phyloP scores from a whole-genome alignment of 1,284 basidiomycete genomes.

The Boletus hoseneyae region DNA sequence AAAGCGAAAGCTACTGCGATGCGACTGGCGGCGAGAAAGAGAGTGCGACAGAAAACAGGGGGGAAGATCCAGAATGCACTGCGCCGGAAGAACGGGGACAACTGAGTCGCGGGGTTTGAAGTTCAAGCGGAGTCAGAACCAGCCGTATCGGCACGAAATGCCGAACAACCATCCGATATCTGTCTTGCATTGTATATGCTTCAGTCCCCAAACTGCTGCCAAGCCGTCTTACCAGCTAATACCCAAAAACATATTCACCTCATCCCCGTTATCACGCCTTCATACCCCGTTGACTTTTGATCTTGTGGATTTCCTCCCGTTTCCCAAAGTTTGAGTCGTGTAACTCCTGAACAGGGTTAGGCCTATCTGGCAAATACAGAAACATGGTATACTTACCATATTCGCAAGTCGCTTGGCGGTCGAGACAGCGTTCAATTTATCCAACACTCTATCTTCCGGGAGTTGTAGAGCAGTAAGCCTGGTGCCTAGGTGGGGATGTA shows the following conservation, averaged over 20 bases:
- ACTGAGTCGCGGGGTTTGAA: constrained; percentile 19
- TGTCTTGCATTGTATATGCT: not conserved
- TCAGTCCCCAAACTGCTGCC: not conserved
- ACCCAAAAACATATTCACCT: not conserved
- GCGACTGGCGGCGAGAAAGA: constrained; percentile 1
- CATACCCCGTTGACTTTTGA: constrained; percentile 44
- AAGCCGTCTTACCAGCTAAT: constrained; percentile 11
- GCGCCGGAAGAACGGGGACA: not conserved
- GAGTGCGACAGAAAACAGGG: constrained; percentile 21
- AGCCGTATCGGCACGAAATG: constrained; percentile 11
- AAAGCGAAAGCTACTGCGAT: not conserved
- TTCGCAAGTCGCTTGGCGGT: constrained; percentile 91
- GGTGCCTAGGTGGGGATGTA: constrained; percentile 49
- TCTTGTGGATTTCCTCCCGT: constrained; percentile 75
- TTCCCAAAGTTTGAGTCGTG: constrained; percentile 91
- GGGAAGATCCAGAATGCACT: constrained; percentile 1
- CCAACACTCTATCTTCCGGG: constrained; percentile 81
- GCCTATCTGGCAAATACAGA: not conserved
- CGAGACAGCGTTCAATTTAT: constrained; percentile 84
- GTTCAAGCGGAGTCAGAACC: constrained; percentile 22
- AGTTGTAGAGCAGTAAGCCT: constrained; percentile 71
- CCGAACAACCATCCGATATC: constrained; percentile 10
- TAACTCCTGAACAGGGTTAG: constrained; percentile 60
- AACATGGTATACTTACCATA: constrained; percentile 62
- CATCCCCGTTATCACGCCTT: not conserved